Evolutionary conservation across 2,329 filamentous ascomycete genomes (phyloP), one percentile per base, ranked within the genome.

Genomic region (Ophiostoma novo-ulmi): DNA sequence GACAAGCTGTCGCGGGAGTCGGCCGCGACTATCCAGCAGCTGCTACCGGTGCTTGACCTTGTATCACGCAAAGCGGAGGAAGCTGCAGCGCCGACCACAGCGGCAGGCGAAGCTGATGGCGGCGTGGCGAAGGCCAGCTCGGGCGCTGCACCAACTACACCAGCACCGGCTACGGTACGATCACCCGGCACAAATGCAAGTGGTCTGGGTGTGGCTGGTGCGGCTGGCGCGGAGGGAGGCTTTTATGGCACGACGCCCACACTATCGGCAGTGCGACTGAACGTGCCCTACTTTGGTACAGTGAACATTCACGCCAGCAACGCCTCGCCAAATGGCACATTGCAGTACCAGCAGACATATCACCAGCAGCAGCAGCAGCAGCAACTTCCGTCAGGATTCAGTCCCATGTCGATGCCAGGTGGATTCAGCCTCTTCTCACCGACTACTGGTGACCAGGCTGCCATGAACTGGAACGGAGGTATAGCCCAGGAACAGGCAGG

Each of bases 211-310:
- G 11, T 13, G 26, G 55, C 11, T 31, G 61, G 1, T n/a, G 26
- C 26, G 22, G 52, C 65, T 7, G 68, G 36, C 7, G 4, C 55
- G 8, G n/a, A 67, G 3, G 63, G 35, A 6, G 31, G 20, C 10
- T 39, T 13, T n/a, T 65, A 39, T 8, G 11, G 36, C 38, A 5
- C 69, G 5, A 61, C 55, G 2, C 26, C 67, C 10, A 39, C 61
- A 5, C 36, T 44, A 1, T 72, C 72, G 3, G 35, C 72, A 0
- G 74, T 84, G 44, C 78, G 79, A 5, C 77, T 85, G 7, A 80
- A 79, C 52, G 79, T 85, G 2, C 83, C 83, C 0, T 84, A 82
- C 72, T 76, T 84, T 2, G 83, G 83, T 35, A 82, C 80, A 1
- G 78, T 85, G 61, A 83, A 80, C 71, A 82, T 85, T 73, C 80